Conservation (phyloP, 805 yeast genomes). For the Candida andamanensis region DNA sequence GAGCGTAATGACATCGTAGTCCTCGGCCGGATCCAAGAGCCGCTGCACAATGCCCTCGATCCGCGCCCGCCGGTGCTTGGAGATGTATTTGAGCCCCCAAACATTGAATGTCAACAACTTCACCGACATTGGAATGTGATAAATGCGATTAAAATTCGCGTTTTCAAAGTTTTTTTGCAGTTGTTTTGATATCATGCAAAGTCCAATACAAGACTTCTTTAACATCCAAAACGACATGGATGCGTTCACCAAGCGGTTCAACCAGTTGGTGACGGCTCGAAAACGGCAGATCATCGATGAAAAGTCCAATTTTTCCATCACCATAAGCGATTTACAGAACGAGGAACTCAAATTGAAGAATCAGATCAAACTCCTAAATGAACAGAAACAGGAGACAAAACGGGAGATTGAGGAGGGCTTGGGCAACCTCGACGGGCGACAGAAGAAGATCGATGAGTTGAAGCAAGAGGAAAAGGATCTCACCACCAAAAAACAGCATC, state of each 20-base stretch:
- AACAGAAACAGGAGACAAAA: conserved; percentile 22
- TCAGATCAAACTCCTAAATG: conserved; percentile 24
- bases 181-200: too few species aligned
- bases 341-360: conserved; percentile 25
- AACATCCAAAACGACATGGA: conserved; percentile 9
- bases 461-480: conserved; percentile 30
- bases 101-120: conserved; percentile 66
- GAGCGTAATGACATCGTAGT: conserved; percentile 82
- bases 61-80: conserved; percentile 63
- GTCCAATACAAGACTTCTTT: conserved; percentile 9
- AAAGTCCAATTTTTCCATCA: conserved; percentile 28
- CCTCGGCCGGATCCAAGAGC: conserved; percentile 32
- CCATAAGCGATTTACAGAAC: conserved; percentile 24
- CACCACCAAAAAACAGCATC: conserved; percentile 7
- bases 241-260: conserved; percentile 9
- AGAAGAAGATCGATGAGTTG: conserved; percentile 30
- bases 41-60: conserved; percentile 68
- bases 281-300: conserved; percentile 26
- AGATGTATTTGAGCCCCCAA: conserved; percentile 87
- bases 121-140: conserved; percentile 15
- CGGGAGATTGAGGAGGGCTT: conserved; percentile 20
- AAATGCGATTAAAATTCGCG: too few species aligned
- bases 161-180: too few species aligned
- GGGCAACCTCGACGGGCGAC: conserved; percentile 24
- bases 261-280: conserved; percentile 14